phyloP scores from a whole-genome alignment of 2,329 filamentous ascomycete genomes.

The Colletotrichum noveboracense region DNA sequence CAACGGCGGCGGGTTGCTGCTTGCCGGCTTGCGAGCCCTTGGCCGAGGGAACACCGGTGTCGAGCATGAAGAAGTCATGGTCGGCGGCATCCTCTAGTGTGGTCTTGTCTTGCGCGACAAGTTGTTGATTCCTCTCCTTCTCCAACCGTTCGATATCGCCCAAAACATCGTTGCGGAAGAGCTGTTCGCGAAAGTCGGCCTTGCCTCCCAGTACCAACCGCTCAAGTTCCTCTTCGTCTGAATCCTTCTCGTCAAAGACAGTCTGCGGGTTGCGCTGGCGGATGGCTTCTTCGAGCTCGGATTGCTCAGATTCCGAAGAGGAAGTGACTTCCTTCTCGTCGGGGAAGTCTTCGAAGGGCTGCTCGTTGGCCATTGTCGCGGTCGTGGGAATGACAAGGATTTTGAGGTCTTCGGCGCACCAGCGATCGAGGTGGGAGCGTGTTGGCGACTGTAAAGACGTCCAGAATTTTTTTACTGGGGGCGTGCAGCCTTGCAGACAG shows the following conservation, averaged over 20 bases:
- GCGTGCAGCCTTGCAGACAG: constrained; percentile 6
- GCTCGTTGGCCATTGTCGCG: constrained; percentile 22
- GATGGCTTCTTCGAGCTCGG: constrained; percentile 29
- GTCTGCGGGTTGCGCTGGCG: constrained; percentile 26
- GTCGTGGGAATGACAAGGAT: neutral
- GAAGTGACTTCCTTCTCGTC: constrained; percentile 19
- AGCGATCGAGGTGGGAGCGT: neutral
- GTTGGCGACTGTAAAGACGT: neutral
- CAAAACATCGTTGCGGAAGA: constrained; percentile 62
- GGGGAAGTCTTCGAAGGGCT: constrained; percentile 22
- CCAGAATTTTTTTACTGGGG: constrained; percentile 21
- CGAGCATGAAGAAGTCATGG: constrained; percentile 84
- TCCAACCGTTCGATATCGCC: constrained; percentile 32
- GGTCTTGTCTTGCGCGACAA: constrained; percentile 45
- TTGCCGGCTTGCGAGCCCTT: constrained; percentile 34
- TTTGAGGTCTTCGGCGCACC: neutral
- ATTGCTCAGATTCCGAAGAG: constrained; percentile 21
- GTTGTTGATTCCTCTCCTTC: constrained; percentile 36
- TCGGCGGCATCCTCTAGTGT: constrained; percentile 71
- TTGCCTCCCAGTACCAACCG: constrained; percentile 87
- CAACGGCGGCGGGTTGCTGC: constrained; percentile 16
- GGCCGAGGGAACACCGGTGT: constrained; percentile 62
- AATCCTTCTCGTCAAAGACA: constrained; percentile 69
- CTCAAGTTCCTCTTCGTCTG: constrained; percentile 85
- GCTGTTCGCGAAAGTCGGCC: constrained; percentile 76